These are phyloP conservation scores for Linum tenue DNA, from an alignment of 345 rosid species.

Conservation along the genomic window DNA sequence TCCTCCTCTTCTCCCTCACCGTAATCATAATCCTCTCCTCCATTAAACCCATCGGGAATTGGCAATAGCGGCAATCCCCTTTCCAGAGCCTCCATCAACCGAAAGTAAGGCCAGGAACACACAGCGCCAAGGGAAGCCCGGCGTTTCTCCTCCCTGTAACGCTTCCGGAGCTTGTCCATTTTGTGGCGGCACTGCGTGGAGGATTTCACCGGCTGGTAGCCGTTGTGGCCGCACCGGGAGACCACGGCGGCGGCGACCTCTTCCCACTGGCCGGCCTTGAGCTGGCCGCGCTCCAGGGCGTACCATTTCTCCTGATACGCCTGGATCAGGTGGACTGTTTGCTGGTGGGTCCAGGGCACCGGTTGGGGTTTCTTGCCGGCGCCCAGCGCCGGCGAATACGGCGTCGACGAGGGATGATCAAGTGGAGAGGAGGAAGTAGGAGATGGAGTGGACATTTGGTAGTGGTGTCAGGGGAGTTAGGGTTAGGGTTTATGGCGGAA, in stretches of 20 bases:
- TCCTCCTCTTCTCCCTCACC: slow-evolving; percentile 6
- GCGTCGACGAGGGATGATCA: not conserved
- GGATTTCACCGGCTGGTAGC: slow-evolving; percentile 32
- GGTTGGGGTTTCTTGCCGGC: slow-evolving; percentile 44
- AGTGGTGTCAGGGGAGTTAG: not conserved
- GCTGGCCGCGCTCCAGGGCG: slow-evolving; percentile 51
- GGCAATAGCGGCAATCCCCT: slow-evolving; percentile 40
- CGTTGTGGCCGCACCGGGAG: slow-evolving; percentile 50
- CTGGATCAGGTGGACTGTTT: slow-evolving; percentile 54
- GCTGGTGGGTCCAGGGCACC: slow-evolving; percentile 59
- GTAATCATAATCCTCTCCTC: too few relatives aligned
- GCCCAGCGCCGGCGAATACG: not conserved
- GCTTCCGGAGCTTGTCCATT: slow-evolving; percentile 79
- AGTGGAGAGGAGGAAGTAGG: not conserved
- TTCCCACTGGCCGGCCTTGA: slow-evolving; percentile 66
- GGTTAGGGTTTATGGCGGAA: not conserved
- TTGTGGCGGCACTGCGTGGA: slow-evolving; percentile 69
- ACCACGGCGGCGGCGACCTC: slow-evolving; percentile 58
- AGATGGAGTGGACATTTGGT: not conserved
- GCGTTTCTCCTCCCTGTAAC: slow-evolving; percentile 50
- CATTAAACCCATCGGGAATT: slow-evolving; percentile 11
- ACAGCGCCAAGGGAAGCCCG: slow-evolving; percentile 13
- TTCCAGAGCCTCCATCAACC: slow-evolving; percentile 65
- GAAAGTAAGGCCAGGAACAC: slow-evolving; percentile 49
- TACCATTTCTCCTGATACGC: slow-evolving; percentile 65